Percentiles rank a stretch among this genome's conserved stretches.
Evolutionary conservation across 495 filamentous ascomycete genomes (phyloP).

Genomic region (Bryoglossum gracile): DNA sequence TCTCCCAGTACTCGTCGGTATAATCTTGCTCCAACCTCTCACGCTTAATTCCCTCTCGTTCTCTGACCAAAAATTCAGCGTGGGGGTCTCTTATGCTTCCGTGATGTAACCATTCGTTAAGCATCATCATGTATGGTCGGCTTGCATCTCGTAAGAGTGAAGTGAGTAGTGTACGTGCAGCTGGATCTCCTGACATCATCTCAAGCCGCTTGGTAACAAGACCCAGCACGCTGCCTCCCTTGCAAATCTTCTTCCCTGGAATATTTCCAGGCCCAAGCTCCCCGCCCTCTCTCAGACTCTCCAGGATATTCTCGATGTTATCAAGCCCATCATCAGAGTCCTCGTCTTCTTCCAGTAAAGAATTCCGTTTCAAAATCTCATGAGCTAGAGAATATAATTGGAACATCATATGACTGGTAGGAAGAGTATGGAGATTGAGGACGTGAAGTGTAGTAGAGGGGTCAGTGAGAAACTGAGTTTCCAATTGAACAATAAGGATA

Average conservation of each 20-base stretch:
- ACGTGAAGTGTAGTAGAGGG: slow-evolving; percentile 84
- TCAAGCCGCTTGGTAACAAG: slow-evolving; percentile 77
- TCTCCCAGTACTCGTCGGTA: slow-evolving; percentile 98
- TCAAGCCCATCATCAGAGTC: slow-evolving; percentile 73
- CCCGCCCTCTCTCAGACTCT: slow-evolving; percentile 69
- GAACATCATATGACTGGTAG: slow-evolving; percentile 79
- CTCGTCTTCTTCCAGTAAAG: slow-evolving; percentile 81
- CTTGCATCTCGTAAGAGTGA: slow-evolving; percentile 80
- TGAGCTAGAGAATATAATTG: slow-evolving; percentile 82
- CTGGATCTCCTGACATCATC: slow-evolving; percentile 87
- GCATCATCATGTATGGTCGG: slow-evolving; percentile 92
- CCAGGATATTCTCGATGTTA: slow-evolving; percentile 82
- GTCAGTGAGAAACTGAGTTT: slow-evolving; percentile 83
- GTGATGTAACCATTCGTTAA: slow-evolving; percentile 97
- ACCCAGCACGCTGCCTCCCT: slow-evolving; percentile 83
- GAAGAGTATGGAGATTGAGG: slow-evolving; percentile 82
- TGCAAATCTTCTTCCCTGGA: slow-evolving; percentile 84
- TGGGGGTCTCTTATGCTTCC: slow-evolving; percentile 93
- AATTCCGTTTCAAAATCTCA: slow-evolving; percentile 81
- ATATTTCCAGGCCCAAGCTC: slow-evolving; percentile 70
- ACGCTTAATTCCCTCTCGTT: slow-evolving; percentile 89
- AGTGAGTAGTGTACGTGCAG: slow-evolving; percentile 71
- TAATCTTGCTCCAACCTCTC: slow-evolving; percentile 93
- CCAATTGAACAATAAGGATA: slow-evolving; percentile 84
- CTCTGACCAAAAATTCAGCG: slow-evolving; percentile 87